A percentile compares a stretch with the other conserved stretches of the same genome.
These are phyloP conservation scores for Cudoniella acicularis DNA, from an alignment of 495 filamentous ascomycete genomes.

Conservation along the genomic window DNA sequence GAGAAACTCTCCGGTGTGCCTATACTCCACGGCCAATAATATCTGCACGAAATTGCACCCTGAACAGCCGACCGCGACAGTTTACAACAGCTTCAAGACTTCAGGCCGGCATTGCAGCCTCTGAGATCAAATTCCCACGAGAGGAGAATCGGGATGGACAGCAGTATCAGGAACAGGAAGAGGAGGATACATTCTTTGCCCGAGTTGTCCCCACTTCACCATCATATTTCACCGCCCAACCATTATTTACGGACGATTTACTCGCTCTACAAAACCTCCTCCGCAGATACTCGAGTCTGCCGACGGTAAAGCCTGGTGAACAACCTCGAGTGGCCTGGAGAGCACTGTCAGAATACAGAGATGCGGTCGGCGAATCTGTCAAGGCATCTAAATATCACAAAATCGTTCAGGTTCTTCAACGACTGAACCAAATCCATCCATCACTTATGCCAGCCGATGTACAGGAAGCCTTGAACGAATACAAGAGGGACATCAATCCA, in stretches of 20 bases:
- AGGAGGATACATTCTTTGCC: conserved; percentile 32
- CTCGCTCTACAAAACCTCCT: conserved; percentile 68
- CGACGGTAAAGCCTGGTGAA: conserved; percentile 56
- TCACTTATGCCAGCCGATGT: conserved; percentile 69
- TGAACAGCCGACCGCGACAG: conserved; percentile 3
- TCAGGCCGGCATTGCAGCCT: conserved; percentile 18
- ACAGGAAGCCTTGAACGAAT: conserved; percentile 55
- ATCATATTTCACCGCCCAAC: conserved; percentile 87
- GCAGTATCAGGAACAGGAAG: neutral
- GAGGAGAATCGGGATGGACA: neutral
- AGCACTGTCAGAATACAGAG: conserved; percentile 69
- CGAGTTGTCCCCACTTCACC: conserved; percentile 80
- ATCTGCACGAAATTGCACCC: conserved; percentile 1
- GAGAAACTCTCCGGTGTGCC: conserved; percentile 17
- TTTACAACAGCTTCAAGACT: conserved; percentile 18
- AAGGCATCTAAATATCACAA: conserved; percentile 74
- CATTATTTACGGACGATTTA: conserved; percentile 80
- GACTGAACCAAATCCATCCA: conserved; percentile 83
- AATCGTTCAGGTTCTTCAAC: conserved; percentile 69
- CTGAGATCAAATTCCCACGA: conserved; percentile 18
- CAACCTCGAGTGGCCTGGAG: conserved; percentile 83
- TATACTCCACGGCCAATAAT: conserved; percentile 2
- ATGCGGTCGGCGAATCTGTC: conserved; percentile 69
- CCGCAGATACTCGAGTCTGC: conserved; percentile 66
- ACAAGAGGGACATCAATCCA: conserved; percentile 72